These are phyloP conservation scores for Farysia itapuensis DNA, from an alignment of 1,284 basidiomycete genomes.

Conservation along the genomic window DNA sequence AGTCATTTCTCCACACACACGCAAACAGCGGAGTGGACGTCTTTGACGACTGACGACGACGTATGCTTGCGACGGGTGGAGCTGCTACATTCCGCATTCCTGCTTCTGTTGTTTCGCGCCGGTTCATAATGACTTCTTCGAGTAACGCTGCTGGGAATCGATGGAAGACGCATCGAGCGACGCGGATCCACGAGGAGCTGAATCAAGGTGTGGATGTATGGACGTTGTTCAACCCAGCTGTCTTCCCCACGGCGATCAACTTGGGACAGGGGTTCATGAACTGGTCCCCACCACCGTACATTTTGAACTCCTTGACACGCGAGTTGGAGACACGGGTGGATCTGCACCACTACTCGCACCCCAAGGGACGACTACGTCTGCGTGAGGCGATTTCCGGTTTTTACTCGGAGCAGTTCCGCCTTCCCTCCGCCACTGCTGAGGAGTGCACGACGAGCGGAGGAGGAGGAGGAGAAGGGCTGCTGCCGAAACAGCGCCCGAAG, in stretches of 20 bases:
- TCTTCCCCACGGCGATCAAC: slow-evolving; percentile 56
- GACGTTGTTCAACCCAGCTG: slow-evolving; percentile 55
- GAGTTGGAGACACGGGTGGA: slow-evolving; percentile 39
- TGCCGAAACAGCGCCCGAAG: slow-evolving; percentile 24
- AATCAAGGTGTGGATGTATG: slow-evolving; percentile 53
- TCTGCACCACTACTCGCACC: slow-evolving; percentile 57
- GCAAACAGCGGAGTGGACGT: too few species aligned
- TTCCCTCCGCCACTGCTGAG: slow-evolving; percentile 18
- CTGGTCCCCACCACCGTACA: slow-evolving; percentile 51
- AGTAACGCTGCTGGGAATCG: too few species aligned
- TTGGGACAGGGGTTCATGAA: slow-evolving; percentile 60
- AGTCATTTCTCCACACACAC: too few species aligned
- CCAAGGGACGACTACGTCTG: slow-evolving; percentile 51
- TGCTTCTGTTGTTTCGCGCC: too few species aligned
- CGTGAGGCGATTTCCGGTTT: slow-evolving; percentile 43
- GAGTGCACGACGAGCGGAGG: slow-evolving; percentile 31
- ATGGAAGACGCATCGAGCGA: slow-evolving; percentile 25
- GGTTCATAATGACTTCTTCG: too few species aligned
- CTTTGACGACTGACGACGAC: too few species aligned
- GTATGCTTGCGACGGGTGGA: too few species aligned
- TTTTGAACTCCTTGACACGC: slow-evolving; percentile 32
- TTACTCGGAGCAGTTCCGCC: slow-evolving; percentile 36
- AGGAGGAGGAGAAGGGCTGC: slow-evolving; percentile 4
- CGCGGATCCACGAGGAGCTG: slow-evolving; percentile 44
- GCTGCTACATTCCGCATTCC: too few species aligned